Evolutionary conservation across 2,329 filamentous ascomycete genomes (phyloP).

Genomic region (Trematosphaeria pertusa): DNA sequence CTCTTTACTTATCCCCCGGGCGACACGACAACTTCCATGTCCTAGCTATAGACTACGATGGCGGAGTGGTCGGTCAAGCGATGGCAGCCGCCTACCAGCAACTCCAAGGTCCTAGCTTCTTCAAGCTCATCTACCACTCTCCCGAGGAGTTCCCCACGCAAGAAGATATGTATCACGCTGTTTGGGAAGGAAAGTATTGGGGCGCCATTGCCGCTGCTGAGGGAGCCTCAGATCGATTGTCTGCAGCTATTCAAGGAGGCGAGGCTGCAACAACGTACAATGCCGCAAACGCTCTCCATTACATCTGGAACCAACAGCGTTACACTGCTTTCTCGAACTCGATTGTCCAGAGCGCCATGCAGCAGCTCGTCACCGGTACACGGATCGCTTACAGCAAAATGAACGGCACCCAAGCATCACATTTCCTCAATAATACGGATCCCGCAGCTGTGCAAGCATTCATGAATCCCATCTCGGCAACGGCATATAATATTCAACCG

Average conservation of each 20-base stretch:
- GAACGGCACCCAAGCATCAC: slow-evolving; percentile 41
- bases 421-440: slow-evolving; percentile 32
- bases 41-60: slow-evolving; percentile 40
- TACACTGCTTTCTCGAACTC: slow-evolving; percentile 51
- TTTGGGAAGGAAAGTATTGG: slow-evolving; percentile 37
- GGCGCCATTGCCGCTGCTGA: slow-evolving; percentile 32
- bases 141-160: slow-evolving; percentile 24
- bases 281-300: slow-evolving; percentile 43
- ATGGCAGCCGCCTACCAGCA: slow-evolving; percentile 28
- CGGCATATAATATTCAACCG: slow-evolving; percentile 48
- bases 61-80: slow-evolving; percentile 26
- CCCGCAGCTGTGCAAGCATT: slow-evolving; percentile 44
- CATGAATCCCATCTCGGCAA: slow-evolving; percentile 48
- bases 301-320: slow-evolving; percentile 56
- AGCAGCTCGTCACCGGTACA: slow-evolving; percentile 42
- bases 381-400: slow-evolving; percentile 43
- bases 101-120: slow-evolving; percentile 27
- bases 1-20: slow-evolving; percentile 21
- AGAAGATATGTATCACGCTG: slow-evolving; percentile 28
- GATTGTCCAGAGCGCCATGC: slow-evolving; percentile 40
- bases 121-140: slow-evolving; percentile 22
- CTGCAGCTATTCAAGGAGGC: slow-evolving; percentile 45
- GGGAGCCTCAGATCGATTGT: slow-evolving; percentile 49
- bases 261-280: slow-evolving; percentile 46
- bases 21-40: slow-evolving; percentile 30